Evolutionary conservation across 2,329 filamentous ascomycete genomes (phyloP), one percentile per base, ranked within the genome.

Genomic region (Pseudogymnoascus sp.): DNA sequence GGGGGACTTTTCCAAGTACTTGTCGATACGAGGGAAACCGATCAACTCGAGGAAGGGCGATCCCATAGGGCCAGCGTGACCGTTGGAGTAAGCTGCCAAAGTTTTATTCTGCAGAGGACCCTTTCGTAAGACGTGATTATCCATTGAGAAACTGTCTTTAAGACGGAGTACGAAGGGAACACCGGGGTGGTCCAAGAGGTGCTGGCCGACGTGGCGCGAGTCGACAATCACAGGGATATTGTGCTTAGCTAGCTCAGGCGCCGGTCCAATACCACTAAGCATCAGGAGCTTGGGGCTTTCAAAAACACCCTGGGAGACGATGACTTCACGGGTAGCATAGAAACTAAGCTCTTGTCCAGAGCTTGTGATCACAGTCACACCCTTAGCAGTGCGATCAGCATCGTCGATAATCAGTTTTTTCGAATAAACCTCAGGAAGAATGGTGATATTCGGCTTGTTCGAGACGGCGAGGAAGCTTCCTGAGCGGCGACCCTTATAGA

Each of bases 1-100:
- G 21, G 21, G 21, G 21, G 21, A 23, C 21, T 23, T 23, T 23
- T 23, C 21, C 21, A 23, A 23, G 21, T 23, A 77, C n/a, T 79
- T 70, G 68, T 86, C 84, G 61, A 85, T 83, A 16, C 79, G 79
- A 14, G 80, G 84, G 62, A 87, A 81, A 0, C 81, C 84, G 5
- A 83, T 78, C 21, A 88, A 61, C 62, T 82, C 79, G 5, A 81
- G 74, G 14, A 81, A 70, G 5, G 74, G 76, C n/a, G 74, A 77
- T 23, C 74, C 69, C 2, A 76, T 63, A 1, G 77, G 76, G 65
- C 68, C 82, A 75, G 21, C 21, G 21, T 23, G 21, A 4, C 21
- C 21, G 3, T 23, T 23, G 21, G 21, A 23, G 21, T 23, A 23
- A 23, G 21, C 21, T 23, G 21, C 21, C 21, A 23, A 23, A 23